These are phyloP conservation scores for Sequoia sempervirens DNA, from an alignment of 75 land plant genomes.

Conservation along the genomic window DNA sequence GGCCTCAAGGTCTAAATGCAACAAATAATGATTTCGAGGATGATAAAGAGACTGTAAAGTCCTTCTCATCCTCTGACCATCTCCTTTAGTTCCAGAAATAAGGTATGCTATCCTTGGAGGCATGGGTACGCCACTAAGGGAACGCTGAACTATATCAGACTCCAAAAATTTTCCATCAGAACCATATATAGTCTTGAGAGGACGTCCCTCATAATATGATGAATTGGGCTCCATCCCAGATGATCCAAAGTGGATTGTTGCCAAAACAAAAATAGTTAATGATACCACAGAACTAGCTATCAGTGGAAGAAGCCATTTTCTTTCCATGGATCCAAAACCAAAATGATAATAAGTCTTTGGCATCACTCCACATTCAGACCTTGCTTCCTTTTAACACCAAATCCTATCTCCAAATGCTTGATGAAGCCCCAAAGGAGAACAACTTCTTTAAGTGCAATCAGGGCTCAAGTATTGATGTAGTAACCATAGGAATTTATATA, in stretches of 20 bases:
- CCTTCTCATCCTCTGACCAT: conserved; percentile 42
- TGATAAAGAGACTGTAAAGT: conserved; percentile 71
- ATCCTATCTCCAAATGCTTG: neutral
- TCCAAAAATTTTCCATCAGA: conserved; percentile 1
- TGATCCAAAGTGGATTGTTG: conserved; percentile 8
- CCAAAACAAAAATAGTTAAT: conserved; percentile 34
- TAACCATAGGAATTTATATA: neutral
- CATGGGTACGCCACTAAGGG: conserved; percentile 25
- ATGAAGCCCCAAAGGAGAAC: neutral
- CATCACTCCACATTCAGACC: neutral
- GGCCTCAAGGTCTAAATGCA: conserved; percentile 79
- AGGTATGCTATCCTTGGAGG: conserved; percentile 73
- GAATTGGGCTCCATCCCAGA: neutral
- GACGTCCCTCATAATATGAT: neutral
- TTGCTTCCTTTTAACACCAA: neutral
- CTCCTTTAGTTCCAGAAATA: conserved; percentile 75
- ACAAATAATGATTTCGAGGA: conserved; percentile 69
- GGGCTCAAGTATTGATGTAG: neutral
- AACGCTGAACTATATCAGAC: neutral
- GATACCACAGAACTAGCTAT: conserved; percentile 58
- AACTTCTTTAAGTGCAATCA: neutral
- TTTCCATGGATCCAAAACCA: conserved; percentile 23
- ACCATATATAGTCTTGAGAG: neutral
- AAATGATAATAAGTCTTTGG: neutral
- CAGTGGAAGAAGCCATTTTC: conserved; percentile 73